A percentile compares a stretch with the other conserved stretches of the same genome.
Conservation (phyloP, 2,329 filamentous ascomycete species). For the Leptodontidium sp. region DNA sequence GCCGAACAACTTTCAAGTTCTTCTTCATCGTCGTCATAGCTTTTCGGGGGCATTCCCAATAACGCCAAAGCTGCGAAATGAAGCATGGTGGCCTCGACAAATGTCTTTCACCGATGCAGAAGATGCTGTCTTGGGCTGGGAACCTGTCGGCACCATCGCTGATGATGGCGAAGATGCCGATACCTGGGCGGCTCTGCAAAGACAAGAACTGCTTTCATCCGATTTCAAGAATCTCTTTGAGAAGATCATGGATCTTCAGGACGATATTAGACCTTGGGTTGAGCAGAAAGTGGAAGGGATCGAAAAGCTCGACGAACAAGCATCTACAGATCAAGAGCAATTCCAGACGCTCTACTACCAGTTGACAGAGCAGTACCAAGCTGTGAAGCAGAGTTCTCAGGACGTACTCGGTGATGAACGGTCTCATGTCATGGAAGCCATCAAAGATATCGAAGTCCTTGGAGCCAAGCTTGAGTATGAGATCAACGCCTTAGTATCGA, state of each 20-base stretch:
- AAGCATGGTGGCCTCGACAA: constrained; percentile 73
- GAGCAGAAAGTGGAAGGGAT: constrained; percentile 63
- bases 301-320: constrained; percentile 66
- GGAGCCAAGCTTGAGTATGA: constrained; percentile 93
- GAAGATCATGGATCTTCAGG: constrained; percentile 60
- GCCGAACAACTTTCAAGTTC: constrained; percentile 53
- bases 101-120: constrained; percentile 80
- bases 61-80: constrained; percentile 53
- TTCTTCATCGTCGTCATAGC: constrained; percentile 70
- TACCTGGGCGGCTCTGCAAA: constrained; percentile 46
- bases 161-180: constrained; percentile 48
- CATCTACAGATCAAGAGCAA: constrained; percentile 69
- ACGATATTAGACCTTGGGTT: constrained; percentile 68
- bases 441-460: constrained; percentile 82
- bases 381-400: constrained; percentile 70
- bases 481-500: constrained; percentile 78
- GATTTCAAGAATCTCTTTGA: constrained; percentile 64
- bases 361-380: constrained; percentile 73
- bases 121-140: constrained; percentile 76
- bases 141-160: constrained; percentile 57
- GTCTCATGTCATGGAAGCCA: constrained; percentile 70
- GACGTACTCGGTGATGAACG: constrained; percentile 76
- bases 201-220: constrained; percentile 54
- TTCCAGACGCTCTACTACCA: constrained; percentile 74
- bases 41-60: constrained; percentile 50